Conservation (phyloP, 2,329 filamentous ascomycete species). For the Coniochaeta prunicola region DNA sequence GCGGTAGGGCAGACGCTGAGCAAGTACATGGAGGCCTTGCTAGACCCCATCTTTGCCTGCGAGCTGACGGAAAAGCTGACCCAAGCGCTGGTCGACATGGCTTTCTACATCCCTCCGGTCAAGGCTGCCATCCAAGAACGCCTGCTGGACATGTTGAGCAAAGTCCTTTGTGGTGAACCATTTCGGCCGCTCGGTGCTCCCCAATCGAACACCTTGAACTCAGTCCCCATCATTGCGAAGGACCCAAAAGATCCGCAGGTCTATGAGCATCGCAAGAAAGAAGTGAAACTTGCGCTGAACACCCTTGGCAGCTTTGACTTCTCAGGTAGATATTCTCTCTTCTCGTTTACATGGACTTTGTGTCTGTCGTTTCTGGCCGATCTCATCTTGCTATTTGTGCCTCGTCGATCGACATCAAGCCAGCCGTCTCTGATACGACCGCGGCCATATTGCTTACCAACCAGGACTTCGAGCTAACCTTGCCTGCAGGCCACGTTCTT, state of each 20-base stretch:
- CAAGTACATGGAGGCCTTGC: slow-evolving; percentile 94
- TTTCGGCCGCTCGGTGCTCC: slow-evolving; percentile 92
- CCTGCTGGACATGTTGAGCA: slow-evolving; percentile 87
- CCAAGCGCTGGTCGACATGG: slow-evolving; percentile 95
- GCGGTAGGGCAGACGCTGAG: slow-evolving; percentile 94
- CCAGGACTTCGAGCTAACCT: background rate
- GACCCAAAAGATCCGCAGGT: slow-evolving; percentile 79
- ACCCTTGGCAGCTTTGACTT: slow-evolving; percentile 99
- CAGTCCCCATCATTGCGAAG: slow-evolving; percentile 76
- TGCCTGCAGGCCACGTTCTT: slow-evolving; percentile 62
- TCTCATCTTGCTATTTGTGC: no score
- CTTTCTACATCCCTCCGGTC: slow-evolving; percentile 94
- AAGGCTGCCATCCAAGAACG: slow-evolving; percentile 91
- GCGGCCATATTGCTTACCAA: background rate
- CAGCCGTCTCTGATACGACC: no score
- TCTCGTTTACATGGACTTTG: background rate
- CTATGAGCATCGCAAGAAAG: slow-evolving; percentile 73
- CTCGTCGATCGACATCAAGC: no score
- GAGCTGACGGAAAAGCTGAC: slow-evolving; percentile 90
- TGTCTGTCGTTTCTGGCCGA: no score
- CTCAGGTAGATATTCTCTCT: slow-evolving; percentile 35
- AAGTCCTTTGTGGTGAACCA: slow-evolving; percentile 84
- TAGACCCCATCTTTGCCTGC: slow-evolving; percentile 95
- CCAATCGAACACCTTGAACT: slow-evolving; percentile 68
- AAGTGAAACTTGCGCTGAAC: slow-evolving; percentile 88